These are phyloP conservation scores for Hymenoscyphus fraxineus DNA, from an alignment of 2,329 filamentous ascomycete species.

Conservation along the genomic window DNA sequence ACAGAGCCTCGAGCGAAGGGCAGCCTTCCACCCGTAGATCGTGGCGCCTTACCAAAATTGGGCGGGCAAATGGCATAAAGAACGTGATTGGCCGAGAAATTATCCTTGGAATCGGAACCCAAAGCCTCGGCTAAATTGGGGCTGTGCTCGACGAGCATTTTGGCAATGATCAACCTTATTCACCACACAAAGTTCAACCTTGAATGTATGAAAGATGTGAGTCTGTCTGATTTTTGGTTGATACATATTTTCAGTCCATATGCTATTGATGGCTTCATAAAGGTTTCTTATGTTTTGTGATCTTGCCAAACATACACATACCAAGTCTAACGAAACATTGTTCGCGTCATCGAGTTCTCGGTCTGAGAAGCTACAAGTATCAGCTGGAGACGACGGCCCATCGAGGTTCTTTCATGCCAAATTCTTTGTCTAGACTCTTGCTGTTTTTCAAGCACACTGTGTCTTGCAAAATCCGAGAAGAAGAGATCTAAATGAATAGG, in stretches of 20 bases:
- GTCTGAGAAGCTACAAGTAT: background rate
- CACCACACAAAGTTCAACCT: background rate
- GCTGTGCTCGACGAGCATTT: background rate
- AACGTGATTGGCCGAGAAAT: background rate
- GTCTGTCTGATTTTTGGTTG: background rate
- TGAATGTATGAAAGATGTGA: background rate
- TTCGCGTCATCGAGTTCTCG: background rate
- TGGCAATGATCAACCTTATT: background rate
- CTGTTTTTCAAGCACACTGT: background rate
- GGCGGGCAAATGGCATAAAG: background rate
- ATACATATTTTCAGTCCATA: background rate
- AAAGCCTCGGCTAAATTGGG: slow-evolving; percentile 2
- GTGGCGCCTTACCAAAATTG: background rate
- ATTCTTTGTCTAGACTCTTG: background rate
- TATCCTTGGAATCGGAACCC: background rate
- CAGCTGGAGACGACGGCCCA: background rate
- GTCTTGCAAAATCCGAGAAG: too few species aligned
- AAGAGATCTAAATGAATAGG: too few species aligned
- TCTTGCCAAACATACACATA: background rate
- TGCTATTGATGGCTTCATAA: too few species aligned
- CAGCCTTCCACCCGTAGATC: slow-evolving; percentile 6
- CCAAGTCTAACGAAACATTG: background rate
- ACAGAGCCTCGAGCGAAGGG: slow-evolving; percentile 8
- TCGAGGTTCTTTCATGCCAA: too few species aligned
- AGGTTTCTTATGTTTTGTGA: too few species aligned